Conservation (phyloP, 2,329 filamentous ascomycete genomes). For the Talaromyces sp. region DNA sequence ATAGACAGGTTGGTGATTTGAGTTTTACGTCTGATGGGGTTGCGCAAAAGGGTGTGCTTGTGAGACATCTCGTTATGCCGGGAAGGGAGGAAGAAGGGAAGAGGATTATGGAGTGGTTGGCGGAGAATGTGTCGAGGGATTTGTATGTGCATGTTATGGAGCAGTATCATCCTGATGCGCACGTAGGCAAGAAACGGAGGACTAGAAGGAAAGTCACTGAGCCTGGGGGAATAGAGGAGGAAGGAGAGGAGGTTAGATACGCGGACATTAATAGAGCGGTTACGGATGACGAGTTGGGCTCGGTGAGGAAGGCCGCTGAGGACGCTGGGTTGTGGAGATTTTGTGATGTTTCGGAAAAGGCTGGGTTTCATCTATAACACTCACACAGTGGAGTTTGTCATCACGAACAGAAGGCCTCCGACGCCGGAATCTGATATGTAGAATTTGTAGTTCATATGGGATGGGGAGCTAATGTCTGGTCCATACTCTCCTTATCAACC, state of each 20-base stretch:
- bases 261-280: conserved; percentile 75
- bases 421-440: too few species aligned
- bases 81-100: conserved; percentile 71
- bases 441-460: too few species aligned
- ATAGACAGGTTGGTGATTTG: conserved; percentile 76
- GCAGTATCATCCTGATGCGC: conserved; percentile 76
- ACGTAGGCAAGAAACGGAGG: conserved; percentile 70
- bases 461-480: too few species aligned
- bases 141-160: conserved; percentile 87
- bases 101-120: conserved; percentile 74
- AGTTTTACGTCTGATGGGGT: conserved; percentile 80
- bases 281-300: conserved; percentile 62
- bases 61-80: conserved; percentile 83
- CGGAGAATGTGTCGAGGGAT: conserved; percentile 68
- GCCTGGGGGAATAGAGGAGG: conserved; percentile 29
- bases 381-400: background rate
- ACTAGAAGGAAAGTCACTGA: conserved; percentile 28
- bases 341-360: conserved; percentile 62
- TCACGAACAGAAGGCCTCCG: background rate
- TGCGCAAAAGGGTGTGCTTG: conserved; percentile 71
- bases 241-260: conserved; percentile 55
- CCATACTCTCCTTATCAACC: too few species aligned
- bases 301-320: conserved; percentile 66
- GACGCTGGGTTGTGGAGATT: conserved; percentile 76
- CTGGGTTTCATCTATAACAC: conserved; percentile 52